Conservation (phyloP, 257 asterid genomes). For the Vinca minor region DNA sequence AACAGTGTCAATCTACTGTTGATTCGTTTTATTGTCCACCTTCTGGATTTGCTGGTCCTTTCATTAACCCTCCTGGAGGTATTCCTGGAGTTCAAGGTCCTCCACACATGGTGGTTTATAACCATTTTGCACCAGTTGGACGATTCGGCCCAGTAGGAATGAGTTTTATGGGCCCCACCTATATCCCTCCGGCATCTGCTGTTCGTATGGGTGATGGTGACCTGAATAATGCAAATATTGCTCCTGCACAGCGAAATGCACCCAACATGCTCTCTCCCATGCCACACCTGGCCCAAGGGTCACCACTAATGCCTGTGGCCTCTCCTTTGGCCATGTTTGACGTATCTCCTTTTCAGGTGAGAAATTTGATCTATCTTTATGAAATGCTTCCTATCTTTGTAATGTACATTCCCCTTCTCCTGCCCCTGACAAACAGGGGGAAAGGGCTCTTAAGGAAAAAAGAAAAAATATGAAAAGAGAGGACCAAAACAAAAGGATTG, state of each 20-base stretch:
- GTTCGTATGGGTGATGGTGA: slow-evolving; percentile 56
- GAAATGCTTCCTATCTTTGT: background rate
- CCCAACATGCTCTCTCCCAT: slow-evolving; percentile 50
- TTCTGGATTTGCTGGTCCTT: slow-evolving; percentile 72
- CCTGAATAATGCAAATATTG: slow-evolving; percentile 40
- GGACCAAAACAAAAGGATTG: background rate
- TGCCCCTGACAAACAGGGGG: background rate
- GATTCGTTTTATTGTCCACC: slow-evolving; percentile 87
- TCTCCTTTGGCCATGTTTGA: slow-evolving; percentile 83
- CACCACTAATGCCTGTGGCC: slow-evolving; percentile 76
- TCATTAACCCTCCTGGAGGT: slow-evolving; percentile 68
- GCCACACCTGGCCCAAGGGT: slow-evolving; percentile 84
- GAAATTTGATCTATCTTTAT: slow-evolving; percentile 7
- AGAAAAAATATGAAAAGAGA: no score
- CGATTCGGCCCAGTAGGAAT: slow-evolving; percentile 95
- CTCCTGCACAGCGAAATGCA: slow-evolving; percentile 46
- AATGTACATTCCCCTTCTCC: background rate
- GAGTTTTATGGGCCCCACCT: slow-evolving; percentile 94
- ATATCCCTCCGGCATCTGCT: slow-evolving; percentile 64
- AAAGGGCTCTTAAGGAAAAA: background rate
- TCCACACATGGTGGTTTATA: slow-evolving; percentile 94
- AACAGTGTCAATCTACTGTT: slow-evolving; percentile 65
- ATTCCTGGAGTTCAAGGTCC: slow-evolving; percentile 89
- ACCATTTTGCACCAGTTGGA: slow-evolving; percentile 96
- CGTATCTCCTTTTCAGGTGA: slow-evolving; percentile 87